Evolutionary conservation across 352 stramenopile genomes (phyloP).

Genomic region (Sclerospora graminicola): DNA sequence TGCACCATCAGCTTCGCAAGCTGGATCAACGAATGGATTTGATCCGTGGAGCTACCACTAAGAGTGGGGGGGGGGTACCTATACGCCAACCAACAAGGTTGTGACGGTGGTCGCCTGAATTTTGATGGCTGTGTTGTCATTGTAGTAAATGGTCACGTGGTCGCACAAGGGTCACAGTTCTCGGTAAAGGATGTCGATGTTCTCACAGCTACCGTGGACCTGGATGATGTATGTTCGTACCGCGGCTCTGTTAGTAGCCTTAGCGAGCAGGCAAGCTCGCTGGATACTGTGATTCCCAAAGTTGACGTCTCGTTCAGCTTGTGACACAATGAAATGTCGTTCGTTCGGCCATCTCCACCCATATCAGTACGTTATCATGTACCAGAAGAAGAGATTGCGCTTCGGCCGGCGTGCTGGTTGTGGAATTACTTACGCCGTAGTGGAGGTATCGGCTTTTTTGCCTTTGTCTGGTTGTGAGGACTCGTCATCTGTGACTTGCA

Average conservation of each 20-base stretch:
- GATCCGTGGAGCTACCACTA: conserved; percentile 86
- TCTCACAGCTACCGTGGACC: conserved; percentile 93
- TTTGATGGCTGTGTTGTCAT: conserved; percentile 97
- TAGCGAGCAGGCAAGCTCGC: conserved; percentile 88
- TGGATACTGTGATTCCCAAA: conserved; percentile 57
- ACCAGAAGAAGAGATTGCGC: conserved; percentile 97
- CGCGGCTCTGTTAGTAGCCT: conserved; percentile 88
- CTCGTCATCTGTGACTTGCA: conserved; percentile 91
- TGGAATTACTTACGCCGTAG: conserved; percentile 97
- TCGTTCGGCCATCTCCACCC: conserved; percentile 26
- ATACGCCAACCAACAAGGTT: conserved; percentile 97
- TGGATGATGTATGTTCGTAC: conserved; percentile 97
- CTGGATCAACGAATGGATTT: conserved; percentile 87
- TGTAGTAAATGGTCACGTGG: conserved; percentile 93
- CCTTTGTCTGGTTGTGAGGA: conserved; percentile 95
- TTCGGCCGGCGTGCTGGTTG: conserved; percentile 96
- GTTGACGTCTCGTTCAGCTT: conserved; percentile 71
- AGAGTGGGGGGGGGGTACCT: conserved; percentile 99
- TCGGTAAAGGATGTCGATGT: conserved; percentile 94
- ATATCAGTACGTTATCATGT: conserved; percentile 70
- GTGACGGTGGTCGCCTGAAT: conserved; percentile 94
- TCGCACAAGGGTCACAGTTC: conserved; percentile 96
- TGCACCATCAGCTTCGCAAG: conserved; percentile 95
- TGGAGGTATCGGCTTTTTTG: conserved; percentile 90
- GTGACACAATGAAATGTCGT: conserved; percentile 47